A percentile compares a stretch with the other conserved stretches of the same genome.
These are phyloP conservation scores for Penicillium cosmopolitanum DNA, from an alignment of 495 filamentous ascomycete species.

Conservation along the genomic window DNA sequence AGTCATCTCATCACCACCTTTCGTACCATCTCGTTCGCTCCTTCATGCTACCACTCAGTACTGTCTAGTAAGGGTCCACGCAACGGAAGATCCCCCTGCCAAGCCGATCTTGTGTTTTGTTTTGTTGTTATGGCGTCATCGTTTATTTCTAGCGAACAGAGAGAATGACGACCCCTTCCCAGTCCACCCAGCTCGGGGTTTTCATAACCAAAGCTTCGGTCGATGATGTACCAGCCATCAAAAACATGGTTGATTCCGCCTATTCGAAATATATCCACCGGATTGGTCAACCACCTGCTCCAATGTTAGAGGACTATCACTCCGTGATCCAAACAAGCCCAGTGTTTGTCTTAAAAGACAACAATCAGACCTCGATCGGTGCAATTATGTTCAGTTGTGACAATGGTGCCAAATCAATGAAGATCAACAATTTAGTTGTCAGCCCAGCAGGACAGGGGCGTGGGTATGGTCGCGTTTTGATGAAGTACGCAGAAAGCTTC, in stretches of 20 bases:
- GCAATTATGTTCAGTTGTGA: conserved; percentile 19
- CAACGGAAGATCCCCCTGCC: too few relatives aligned
- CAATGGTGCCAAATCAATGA: conserved; percentile 21
- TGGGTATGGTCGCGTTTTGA: conserved; percentile 37
- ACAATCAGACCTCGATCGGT: conserved; percentile 9
- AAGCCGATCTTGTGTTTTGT: too few relatives aligned
- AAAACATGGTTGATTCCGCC: conserved; percentile 33
- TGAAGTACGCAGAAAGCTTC: conserved; percentile 23
- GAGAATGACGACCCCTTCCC: background rate
- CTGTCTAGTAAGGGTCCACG: too few relatives aligned
- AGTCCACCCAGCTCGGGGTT: background rate
- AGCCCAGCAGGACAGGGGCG: conserved; percentile 30
- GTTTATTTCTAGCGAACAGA: background rate
- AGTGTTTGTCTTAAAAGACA: conserved; percentile 21
- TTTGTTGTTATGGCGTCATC: too few relatives aligned
- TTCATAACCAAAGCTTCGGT: conserved; percentile 16
- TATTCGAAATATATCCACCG: conserved; percentile 43
- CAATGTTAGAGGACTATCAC: conserved; percentile 36
- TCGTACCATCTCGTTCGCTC: too few relatives aligned
- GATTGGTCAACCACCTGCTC: conserved; percentile 39
- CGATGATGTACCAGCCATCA: conserved; percentile 29
- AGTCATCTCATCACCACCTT: too few relatives aligned
- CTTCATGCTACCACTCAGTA: too few relatives aligned
- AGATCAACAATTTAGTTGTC: conserved; percentile 41
- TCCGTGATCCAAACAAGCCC: conserved; percentile 19